Base-by-base conservation (phyloP, 1,284 basidiomycete genomes). In the Cryptococcus sp. region DNA sequence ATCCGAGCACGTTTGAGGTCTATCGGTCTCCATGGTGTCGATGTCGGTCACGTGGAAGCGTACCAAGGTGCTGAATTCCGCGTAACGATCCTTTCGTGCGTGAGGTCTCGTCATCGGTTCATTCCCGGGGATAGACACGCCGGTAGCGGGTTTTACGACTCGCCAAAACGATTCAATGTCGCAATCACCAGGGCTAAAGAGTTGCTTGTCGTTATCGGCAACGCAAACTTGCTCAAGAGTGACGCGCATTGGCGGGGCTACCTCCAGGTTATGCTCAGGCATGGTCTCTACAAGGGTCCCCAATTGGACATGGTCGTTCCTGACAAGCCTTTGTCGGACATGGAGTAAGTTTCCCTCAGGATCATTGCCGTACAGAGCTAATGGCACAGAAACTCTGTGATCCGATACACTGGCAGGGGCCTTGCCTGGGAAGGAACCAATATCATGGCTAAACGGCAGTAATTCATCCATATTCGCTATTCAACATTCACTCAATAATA, bases 121-220 rank as follows among this genome's bases (percentile, higher is more conserved):
- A 49, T 76, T 10, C 39, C 52, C 1, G 55, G 55, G 37, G 76
- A 77, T 48, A 50, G 56, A 13, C 37, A 53, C 23, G 57, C 63
- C 3, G 64, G 61, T 23, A 64, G 72, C 49, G 76, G 76, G 0
- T 48, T 77, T 21, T 64, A 73, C 16, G 56, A 63, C 44, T 73
- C 76, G 50, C 64, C 67, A 2, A 72, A 74, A 49, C 57, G 74
- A 7, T 74, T 77, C 63, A 76, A 75, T 50, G 76, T 77, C n/a
- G 71, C 75, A 21, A 70, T 74, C 49, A 77, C 74, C 1, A 60
- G 76, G 23, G 73, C 74, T 0, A 74, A 76, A 46, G 75, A 76
- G 54, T 50, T 76, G 4, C 52, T 76, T n/a, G 54, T 77, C 31
- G 56, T 76, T 14, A 56, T 77, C 1, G 76, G 74, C 1, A 74